Conservation (phyloP, 2,329 filamentous ascomycete genomes). For the Penicillium concentricum region DNA sequence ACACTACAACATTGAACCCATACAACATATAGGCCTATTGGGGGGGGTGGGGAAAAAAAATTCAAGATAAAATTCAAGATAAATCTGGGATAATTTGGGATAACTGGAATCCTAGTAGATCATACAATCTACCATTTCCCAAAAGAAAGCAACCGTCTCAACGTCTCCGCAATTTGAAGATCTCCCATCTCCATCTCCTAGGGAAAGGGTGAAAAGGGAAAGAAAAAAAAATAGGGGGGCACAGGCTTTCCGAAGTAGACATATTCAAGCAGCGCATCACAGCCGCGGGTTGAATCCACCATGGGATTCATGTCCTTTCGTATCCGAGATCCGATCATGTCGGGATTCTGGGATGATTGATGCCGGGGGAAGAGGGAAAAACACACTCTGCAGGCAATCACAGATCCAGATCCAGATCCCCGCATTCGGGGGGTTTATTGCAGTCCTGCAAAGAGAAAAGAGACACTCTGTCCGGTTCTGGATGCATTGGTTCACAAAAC, state of each 20-base stretch:
- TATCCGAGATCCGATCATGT: slow-evolving; percentile 6
- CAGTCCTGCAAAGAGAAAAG: slow-evolving; percentile 20
- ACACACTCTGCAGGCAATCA: slow-evolving; percentile 12
- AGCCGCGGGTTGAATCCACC: slow-evolving; percentile 16
- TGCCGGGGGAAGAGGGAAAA: slow-evolving; percentile 14
- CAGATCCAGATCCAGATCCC: slow-evolving; percentile 8
- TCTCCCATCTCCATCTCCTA: slow-evolving; percentile 5
- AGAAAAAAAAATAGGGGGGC: background rate
- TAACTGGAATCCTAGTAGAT: background rate
- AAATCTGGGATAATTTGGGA: background rate
- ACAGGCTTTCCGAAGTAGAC: slow-evolving; percentile 5
- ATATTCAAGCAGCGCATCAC: slow-evolving; percentile 11
- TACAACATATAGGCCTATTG: too few relatives aligned
- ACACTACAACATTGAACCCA: background rate
- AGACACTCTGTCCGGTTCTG: slow-evolving; percentile 19
- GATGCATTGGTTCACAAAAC: slow-evolving; percentile 19
- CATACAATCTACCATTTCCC: slow-evolving; percentile 1
- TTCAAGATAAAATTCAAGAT: background rate
- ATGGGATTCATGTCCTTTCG: slow-evolving; percentile 12
- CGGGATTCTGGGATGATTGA: slow-evolving; percentile 11
- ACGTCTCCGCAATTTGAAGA: slow-evolving; percentile 4
- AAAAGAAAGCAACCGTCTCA: slow-evolving; percentile 2
- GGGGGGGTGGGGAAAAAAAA: too few relatives aligned
- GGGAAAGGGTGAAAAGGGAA: background rate
- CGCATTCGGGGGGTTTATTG: slow-evolving; percentile 1